Conservation (phyloP, 2,329 filamentous ascomycete species). For the Neonectria ditissima region DNA sequence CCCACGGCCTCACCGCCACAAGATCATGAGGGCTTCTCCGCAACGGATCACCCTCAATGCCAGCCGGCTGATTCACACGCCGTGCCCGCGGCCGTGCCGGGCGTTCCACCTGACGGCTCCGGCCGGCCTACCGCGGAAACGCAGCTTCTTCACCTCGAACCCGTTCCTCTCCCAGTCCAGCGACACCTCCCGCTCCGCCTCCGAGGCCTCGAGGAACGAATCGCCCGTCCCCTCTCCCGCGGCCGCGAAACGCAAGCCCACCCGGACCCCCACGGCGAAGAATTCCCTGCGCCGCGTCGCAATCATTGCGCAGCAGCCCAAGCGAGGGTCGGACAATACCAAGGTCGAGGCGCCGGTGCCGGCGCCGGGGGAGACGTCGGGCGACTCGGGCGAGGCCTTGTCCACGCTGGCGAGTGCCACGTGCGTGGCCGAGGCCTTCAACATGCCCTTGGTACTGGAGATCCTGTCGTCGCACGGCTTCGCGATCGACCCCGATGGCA, state of each 20-base stretch:
- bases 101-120: slow-evolving; percentile 61
- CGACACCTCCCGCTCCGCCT: slow-evolving; percentile 43
- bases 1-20: slow-evolving; percentile 37
- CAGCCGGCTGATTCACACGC: slow-evolving; percentile 47
- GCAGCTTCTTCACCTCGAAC: slow-evolving; percentile 76
- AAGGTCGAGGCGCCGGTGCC: slow-evolving; percentile 23
- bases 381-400: slow-evolving; percentile 49
- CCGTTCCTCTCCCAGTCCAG: slow-evolving; percentile 61
- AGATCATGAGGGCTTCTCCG: slow-evolving; percentile 50
- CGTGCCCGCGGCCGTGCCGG: slow-evolving; percentile 47
- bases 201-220: slow-evolving; percentile 37
- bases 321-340: slow-evolving; percentile 51
- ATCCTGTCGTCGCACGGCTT: slow-evolving; percentile 71
- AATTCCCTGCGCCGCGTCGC: slow-evolving; percentile 87
- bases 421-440: slow-evolving; percentile 72
- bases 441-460: slow-evolving; percentile 70
- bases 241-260: slow-evolving; percentile 59
- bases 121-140: slow-evolving; percentile 63
- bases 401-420: slow-evolving; percentile 67
- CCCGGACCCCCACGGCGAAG: slow-evolving; percentile 64
- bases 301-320: slow-evolving; percentile 80
- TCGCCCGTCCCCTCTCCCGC: slow-evolving; percentile 22
- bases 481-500: slow-evolving; percentile 70
- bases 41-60: slow-evolving; percentile 50
- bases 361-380: slow-evolving; percentile 25